Evolutionary conservation across 345 rosid genomes (phyloP), one percentile per base, ranked within the genome.

Genomic region (Pseudoturritis turrita): DNA sequence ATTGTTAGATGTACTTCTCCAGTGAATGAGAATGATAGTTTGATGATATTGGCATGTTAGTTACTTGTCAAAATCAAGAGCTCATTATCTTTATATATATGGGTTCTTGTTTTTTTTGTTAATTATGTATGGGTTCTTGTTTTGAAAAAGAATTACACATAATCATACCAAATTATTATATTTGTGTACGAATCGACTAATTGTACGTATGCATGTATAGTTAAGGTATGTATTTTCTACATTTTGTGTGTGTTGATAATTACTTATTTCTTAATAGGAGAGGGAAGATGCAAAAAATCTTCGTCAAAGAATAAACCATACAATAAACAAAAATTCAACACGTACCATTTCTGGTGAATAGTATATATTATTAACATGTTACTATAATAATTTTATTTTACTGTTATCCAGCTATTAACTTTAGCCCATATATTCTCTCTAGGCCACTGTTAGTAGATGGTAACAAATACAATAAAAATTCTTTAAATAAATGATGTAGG

Each of bases 51-150:
- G 64, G 65, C 75, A 81, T 81, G 84, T 85, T 84, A 87, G 91
- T 84, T 91, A 80, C 88, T 77, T 80, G 92, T 88, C 92, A 77
- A 68, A 56, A 81, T 88, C 97, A 83, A 77, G 84, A 77, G 76
- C 11, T 61, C 76, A 54, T 71, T 73, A 58, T 64, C 68, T 63
- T 26, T 62, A 5, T 60, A 28, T 29, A 14, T 52, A 70, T 12
- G 41, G 52, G 14, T 15, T 26, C 7, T 19, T 29, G 14, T 29
- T 44, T 21, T 11, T 8, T 14, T 26, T 12, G 41, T 57, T 74
- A 45, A 33, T 60, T 65, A 58, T 51, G 65, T 71, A 65, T 52
- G 77, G 67, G 76, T 74, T 71, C 51, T 62, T 72, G 71, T 66
- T 73, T 68, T 74, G 46, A 72, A 80, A 80, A 63, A 49, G 60